Evolutionary conservation across 2,329 filamentous ascomycete genomes (phyloP), one percentile per base, ranked within the genome.

Genomic region (Aureobasidium mangrovei): DNA sequence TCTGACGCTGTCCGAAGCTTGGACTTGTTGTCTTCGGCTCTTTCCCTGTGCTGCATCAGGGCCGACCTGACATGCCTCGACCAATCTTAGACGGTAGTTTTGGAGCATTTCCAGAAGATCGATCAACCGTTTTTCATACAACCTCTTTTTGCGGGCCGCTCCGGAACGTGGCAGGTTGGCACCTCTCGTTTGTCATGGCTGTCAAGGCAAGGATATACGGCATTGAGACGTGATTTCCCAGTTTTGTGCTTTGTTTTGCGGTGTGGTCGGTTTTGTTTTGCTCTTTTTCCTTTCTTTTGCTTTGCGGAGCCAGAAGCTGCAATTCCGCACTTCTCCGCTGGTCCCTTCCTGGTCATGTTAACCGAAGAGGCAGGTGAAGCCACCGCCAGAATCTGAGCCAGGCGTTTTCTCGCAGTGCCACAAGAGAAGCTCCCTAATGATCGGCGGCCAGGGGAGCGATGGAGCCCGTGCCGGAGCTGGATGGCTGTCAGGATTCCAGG

Each of bases 141-240:
- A 49, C 33, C 32, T 53, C 29, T 51, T 42, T 40, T 43, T 53
- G 54, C 54, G 57, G 57, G 44, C 53, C 57, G 57, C 45, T 53
- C 54, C 52, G 57, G 43, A 24, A 52, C 33, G 27, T 56, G 57
- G 57, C 49, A 53, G 56, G 42, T 55, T 53, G 54, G 46, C 54
- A 56, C 33, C 41, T 47, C 24, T 41, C 47, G 49, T 56, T 42
- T 54, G 36, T 48, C 43, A 26, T 42, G 43, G 53, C 40, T 43
- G 49, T 53, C 49, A 53, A 53, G 18, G 40, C 49, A 41, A 7
- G 38, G 38, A 51, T 51, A 26, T 18, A 18, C 18, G 18, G 18
- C 18, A 18, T 38, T 51, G 28, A 51, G 47, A 51, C 47, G 38
- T n/a, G 47, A 28, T 41, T 42, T 27, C 18, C 28, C 46, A 41